phyloP scores from a whole-genome alignment of 2,329 filamentous ascomycete species.

The Pezicula neosporulosa region DNA sequence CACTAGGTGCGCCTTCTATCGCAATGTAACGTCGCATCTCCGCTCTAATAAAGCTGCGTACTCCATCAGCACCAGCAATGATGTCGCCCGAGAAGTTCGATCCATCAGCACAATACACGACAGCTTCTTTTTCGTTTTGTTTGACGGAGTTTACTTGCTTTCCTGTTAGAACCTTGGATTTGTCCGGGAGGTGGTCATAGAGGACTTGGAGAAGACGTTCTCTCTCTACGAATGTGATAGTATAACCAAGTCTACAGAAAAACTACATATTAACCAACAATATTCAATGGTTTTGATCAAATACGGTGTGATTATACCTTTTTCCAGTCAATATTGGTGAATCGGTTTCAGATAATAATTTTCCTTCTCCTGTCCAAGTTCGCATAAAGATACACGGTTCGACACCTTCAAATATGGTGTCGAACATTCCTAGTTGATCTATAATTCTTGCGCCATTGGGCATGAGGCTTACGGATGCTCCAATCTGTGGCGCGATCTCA shows the following conservation, averaged over 20 bases:
- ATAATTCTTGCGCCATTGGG: constrained; percentile 41
- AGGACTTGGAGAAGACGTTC: constrained; percentile 3
- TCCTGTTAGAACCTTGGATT: constrained; percentile 5
- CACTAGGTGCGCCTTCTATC: neutral
- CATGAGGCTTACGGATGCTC: constrained; percentile 41
- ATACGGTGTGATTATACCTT: neutral
- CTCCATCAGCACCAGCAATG: constrained; percentile 17
- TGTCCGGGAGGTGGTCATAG: constrained; percentile 6
- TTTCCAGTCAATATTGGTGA: neutral
- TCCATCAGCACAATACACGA: constrained; percentile 13
- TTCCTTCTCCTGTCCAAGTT: constrained; percentile 1
- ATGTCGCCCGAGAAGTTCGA: constrained; percentile 9
- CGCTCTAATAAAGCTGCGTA: constrained; percentile 12
- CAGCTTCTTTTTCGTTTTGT: constrained; percentile 7
- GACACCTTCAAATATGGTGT: constrained; percentile 5
- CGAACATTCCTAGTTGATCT: constrained; percentile 42
- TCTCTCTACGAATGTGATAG: constrained; percentile 1
- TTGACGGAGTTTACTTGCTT: constrained; percentile 8
- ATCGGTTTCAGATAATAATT: neutral
- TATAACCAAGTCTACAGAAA: constrained; percentile 3
- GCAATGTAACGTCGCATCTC: constrained; percentile 11
- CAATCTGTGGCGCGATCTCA: constrained; percentile 39
- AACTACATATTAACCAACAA: too few relatives aligned
- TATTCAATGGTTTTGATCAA: too few relatives aligned
- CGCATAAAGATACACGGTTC: neutral